Evolutionary conservation across 345 rosid genomes (phyloP), one percentile per base, ranked within the genome.

Genomic region (Excoecaria cochinchinensis): DNA sequence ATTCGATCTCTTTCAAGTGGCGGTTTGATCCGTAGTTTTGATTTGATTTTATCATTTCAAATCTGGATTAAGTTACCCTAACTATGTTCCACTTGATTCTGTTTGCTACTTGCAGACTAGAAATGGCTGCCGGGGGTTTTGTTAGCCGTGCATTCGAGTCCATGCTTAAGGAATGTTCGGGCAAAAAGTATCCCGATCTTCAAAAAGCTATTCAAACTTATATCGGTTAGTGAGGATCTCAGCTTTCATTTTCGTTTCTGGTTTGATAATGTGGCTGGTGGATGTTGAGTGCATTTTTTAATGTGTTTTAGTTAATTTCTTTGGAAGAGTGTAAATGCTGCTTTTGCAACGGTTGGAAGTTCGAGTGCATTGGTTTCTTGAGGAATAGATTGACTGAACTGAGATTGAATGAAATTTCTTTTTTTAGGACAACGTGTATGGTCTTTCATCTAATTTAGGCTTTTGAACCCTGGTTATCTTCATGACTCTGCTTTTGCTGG

Each of bases 51-150:
- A 14, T 38, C 47, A 21, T 74, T 64, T 63, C 6, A 0, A n/a
- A 22, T 53, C 25, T 58, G 75, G 60, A 57, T 73, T 52, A 40
- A 17, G 67, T 46, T 25, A 17, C 14, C n/a, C 39, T 67, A 57
- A 25, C 47, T 63, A 22, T 48, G 40, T 6, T 42, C 0, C 5
- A 38, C 44, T 38, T 14, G 21, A 6, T 16, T 59, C 40, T 68
- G 46, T 67, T 61, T 31, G 38, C 22, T 31, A 8, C 14, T 17
- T 39, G 40, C 42, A 47, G 66, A 48, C 46, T 61, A 69, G 73
- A 73, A 17, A 89, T 79, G 82, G 99, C 98, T 76, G 99, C 98
- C 15, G 99, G 97, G 38, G 99, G 98, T 31, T 95, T 95, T 72
- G 86, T 95, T 75, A 86, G 81, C 81, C 94, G 99, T 52, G 98